Conservation (phyloP, 2,329 filamentous ascomycete genomes). For the Xylariaceae sp. region DNA sequence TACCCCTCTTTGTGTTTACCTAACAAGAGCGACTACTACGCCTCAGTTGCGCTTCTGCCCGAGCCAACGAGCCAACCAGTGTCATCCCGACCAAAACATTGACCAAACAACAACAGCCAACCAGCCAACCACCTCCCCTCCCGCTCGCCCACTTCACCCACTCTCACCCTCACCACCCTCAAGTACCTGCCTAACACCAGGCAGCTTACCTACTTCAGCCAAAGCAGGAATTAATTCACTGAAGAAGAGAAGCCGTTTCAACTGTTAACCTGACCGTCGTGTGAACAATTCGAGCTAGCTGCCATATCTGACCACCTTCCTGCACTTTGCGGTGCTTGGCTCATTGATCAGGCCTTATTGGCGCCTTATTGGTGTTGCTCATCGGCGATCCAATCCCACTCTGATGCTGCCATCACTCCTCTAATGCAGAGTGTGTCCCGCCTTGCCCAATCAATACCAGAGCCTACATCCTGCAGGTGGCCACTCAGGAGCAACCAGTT, state of each 20-base stretch:
- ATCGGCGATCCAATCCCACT: slow-evolving; percentile 26
- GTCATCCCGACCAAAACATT: not conserved
- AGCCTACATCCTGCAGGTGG: slow-evolving; percentile 25
- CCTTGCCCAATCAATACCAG: slow-evolving; percentile 30
- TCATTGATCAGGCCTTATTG: not conserved
- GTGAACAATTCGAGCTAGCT: slow-evolving; percentile 13
- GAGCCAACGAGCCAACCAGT: not conserved
- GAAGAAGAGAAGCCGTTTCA: not conserved
- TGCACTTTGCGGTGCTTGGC: slow-evolving; percentile 23
- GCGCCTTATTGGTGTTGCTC: not conserved
- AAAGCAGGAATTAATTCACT: not conserved
- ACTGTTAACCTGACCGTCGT: not conserved
- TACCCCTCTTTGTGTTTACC: not conserved
- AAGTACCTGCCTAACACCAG: not conserved
- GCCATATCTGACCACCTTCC: slow-evolving; percentile 24
- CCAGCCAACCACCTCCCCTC: not conserved
- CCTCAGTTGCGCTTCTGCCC: not conserved
- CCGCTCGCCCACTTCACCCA: not conserved
- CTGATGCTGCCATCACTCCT: slow-evolving; percentile 30
- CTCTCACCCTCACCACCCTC: not conserved
- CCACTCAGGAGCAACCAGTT: slow-evolving; percentile 35
- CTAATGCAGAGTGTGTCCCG: slow-evolving; percentile 30
- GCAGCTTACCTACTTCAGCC: not conserved
- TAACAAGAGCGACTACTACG: not conserved
- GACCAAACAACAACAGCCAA: not conserved